These are phyloP conservation scores for Clausena lansium DNA, from an alignment of 345 rosid genomes.

Conservation along the genomic window DNA sequence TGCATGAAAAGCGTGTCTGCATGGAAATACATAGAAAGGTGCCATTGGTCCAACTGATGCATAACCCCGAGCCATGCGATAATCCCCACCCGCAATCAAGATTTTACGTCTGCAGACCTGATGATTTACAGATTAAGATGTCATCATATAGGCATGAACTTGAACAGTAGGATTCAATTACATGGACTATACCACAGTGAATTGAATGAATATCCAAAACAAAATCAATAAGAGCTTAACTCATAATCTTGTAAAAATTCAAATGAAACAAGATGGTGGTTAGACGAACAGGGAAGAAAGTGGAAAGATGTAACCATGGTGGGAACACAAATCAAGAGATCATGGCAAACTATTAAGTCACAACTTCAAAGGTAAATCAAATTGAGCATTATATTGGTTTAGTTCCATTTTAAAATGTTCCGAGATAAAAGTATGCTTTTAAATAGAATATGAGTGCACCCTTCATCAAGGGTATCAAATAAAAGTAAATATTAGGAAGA, in stretches of 20 bases:
- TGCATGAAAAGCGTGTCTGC: conserved; percentile 91
- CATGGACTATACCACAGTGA: not conserved
- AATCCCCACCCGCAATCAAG: conserved; percentile 59
- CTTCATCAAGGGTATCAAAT: conserved; percentile 10
- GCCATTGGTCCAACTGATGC: conserved; percentile 86
- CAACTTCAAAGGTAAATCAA: not conserved
- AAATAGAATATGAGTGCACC: not conserved
- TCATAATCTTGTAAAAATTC: not conserved
- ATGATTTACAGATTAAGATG: conserved; percentile 17
- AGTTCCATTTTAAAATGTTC: conserved; percentile 5
- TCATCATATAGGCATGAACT: conserved; percentile 11
- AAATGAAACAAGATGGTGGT: not conserved
- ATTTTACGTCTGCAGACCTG: conserved; percentile 87
- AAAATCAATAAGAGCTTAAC: not conserved
- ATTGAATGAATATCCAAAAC: conserved; percentile 3
- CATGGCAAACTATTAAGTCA: not conserved
- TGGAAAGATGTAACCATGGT: not conserved
- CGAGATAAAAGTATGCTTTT: not conserved
- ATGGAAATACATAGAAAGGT: conserved; percentile 93
- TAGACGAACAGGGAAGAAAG: not conserved
- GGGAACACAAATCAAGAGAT: conserved; percentile 1
- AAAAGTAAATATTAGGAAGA: conserved; percentile 24
- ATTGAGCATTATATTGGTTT: conserved; percentile 15
- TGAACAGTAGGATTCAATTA: conserved; percentile 7
- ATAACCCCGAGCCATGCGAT: conserved; percentile 68